Evolutionary conservation across 148 eudicot species (phyloP).

Genomic region (Silene latifolia): DNA sequence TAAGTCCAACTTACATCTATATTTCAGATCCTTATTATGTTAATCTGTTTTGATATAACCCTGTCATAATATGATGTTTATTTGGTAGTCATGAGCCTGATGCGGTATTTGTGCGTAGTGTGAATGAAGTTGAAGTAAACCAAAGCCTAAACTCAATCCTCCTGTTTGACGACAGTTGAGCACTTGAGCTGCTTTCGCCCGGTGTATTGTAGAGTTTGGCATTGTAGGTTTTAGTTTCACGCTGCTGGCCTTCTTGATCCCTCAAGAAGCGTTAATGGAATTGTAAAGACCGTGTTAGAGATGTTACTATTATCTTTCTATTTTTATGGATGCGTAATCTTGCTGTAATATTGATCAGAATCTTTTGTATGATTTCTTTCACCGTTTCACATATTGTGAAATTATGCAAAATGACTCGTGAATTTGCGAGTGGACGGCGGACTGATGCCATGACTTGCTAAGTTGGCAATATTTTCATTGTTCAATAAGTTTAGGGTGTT

Average conservation of each 20-base stretch:
- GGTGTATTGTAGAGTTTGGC: no score
- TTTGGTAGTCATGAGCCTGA: slow-evolving; percentile 88
- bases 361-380: neutral
- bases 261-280: slow-evolving; percentile 13
- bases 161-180: slow-evolving; percentile 31
- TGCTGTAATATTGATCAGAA: neutral
- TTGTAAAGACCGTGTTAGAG: neutral
- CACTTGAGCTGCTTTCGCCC: no score
- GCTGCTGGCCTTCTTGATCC: slow-evolving; percentile 23
- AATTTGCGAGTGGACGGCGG: no score
- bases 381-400: neutral
- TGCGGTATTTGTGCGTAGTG: slow-evolving; percentile 72
- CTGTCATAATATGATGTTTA: neutral
- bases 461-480: no score
- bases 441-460: no score
- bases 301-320: neutral
- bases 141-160: slow-evolving; percentile 86
- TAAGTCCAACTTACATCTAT: slow-evolving; percentile 27
- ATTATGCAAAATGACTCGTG: neutral
- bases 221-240: neutral
- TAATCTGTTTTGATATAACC: neutral
- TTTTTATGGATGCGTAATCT: neutral
- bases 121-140: slow-evolving; percentile 97
- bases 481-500: no score
- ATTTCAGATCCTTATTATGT: neutral